phyloP scores from a whole-genome alignment of 805 yeast genomes.

The Torulaspora delbrueckii region DNA sequence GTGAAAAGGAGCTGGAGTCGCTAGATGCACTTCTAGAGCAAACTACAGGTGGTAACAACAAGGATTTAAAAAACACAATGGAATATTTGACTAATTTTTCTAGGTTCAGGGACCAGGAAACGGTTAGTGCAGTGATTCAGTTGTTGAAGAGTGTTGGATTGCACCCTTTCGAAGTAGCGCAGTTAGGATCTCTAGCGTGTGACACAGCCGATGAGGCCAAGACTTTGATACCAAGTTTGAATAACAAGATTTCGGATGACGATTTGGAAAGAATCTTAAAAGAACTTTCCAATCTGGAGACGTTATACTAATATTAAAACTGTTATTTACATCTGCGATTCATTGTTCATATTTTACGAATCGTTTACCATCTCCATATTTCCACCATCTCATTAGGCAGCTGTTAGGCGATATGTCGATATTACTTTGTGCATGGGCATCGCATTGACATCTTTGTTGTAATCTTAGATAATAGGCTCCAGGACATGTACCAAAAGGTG shows the following conservation, averaged over 20 bases:
- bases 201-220: constrained; percentile 97
- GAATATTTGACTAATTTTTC: constrained; percentile 82
- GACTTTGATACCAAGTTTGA: constrained; percentile 84
- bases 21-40: constrained; percentile 33
- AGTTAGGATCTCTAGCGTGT: constrained; percentile 79
- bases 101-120: constrained; percentile 85
- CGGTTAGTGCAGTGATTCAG: constrained; percentile 90
- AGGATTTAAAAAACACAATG: constrained; percentile 85
- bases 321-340: background rate
- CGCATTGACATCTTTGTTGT: constrained; percentile 60
- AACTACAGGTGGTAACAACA: constrained; percentile 64
- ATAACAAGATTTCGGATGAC: constrained; percentile 73
- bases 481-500: constrained; percentile 65
- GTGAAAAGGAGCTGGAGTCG: constrained; percentile 39
- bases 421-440: constrained; percentile 40
- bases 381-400: constrained; percentile 76
- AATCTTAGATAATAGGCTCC: constrained; percentile 44
- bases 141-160: constrained; percentile 66
- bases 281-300: constrained; percentile 68
- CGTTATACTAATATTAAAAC: constrained; percentile 32
- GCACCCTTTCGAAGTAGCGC: constrained; percentile 96
- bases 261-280: constrained; percentile 84
- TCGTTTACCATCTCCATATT: constrained; percentile 48
- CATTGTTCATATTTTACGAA: constrained; percentile 19
- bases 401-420: constrained; percentile 47